A percentile compares a stretch with the other conserved stretches of the same genome.
Evolutionary conservation across 257 asterid species (phyloP).

Genomic region (Lithospermum erythrorhizon): DNA sequence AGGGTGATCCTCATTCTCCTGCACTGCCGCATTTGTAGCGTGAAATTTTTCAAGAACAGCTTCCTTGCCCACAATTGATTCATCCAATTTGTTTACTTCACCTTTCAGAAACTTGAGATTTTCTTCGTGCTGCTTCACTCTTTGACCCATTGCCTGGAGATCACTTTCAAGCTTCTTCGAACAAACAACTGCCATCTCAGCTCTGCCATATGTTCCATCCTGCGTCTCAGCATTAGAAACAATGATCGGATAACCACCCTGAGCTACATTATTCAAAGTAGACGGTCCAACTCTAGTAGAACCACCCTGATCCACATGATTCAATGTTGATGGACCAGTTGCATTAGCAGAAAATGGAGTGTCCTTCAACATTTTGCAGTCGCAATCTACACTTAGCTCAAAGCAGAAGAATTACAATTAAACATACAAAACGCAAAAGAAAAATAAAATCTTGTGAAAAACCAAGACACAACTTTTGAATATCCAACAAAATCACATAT

Average conservation of each 20-base stretch:
- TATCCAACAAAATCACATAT: background rate
- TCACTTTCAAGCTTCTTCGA: slow-evolving; percentile 62
- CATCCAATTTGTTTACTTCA: slow-evolving; percentile 35
- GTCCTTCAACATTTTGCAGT: background rate
- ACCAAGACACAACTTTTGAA: background rate
- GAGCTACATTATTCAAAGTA: background rate
- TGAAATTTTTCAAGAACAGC: slow-evolving; percentile 51
- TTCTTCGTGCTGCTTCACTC: slow-evolving; percentile 59
- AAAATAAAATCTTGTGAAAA: background rate
- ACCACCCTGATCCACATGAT: background rate
- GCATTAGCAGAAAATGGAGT: background rate
- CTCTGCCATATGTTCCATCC: background rate
- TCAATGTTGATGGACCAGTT: background rate
- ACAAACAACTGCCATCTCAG: background rate
- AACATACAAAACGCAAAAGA: background rate
- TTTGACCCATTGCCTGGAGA: slow-evolving; percentile 35
- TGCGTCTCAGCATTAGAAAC: background rate
- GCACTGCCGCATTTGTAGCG: slow-evolving; percentile 18
- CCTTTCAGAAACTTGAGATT: slow-evolving; percentile 39
- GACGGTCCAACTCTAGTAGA: background rate
- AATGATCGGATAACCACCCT: background rate
- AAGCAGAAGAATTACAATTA: background rate
- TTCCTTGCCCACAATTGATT: slow-evolving; percentile 44
- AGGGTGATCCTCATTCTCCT: slow-evolving; percentile 22
- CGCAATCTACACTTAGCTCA: background rate